Evolutionary conservation across 768 basidiomycete genomes (phyloP).

Genomic region (Termitomyces eurrhizus): DNA sequence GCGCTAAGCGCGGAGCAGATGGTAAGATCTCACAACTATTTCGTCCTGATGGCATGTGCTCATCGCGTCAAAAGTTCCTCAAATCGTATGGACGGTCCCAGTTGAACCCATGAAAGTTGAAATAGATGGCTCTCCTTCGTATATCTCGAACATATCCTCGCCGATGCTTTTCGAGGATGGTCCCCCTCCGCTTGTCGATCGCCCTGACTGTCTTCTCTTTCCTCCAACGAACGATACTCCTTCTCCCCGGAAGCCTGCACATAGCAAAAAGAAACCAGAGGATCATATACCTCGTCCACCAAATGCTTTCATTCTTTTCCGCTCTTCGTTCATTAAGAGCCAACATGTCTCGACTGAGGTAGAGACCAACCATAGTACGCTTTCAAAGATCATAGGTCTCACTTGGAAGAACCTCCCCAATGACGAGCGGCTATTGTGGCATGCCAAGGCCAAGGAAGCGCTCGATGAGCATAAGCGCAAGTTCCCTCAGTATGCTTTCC

Average conservation of each 20-base stretch:
- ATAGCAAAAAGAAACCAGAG: slow-evolving; percentile 67
- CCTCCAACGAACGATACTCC: slow-evolving; percentile 39
- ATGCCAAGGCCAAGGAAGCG: slow-evolving; percentile 67
- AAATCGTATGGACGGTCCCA: slow-evolving; percentile 43
- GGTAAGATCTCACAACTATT: slow-evolving; percentile 26
- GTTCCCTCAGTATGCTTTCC: slow-evolving; percentile 75
- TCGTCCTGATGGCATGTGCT: slow-evolving; percentile 5
- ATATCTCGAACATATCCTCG: slow-evolving; percentile 50
- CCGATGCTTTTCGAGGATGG: slow-evolving; percentile 53
- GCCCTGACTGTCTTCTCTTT: slow-evolving; percentile 51
- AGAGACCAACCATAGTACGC: slow-evolving; percentile 79
- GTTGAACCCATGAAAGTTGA: slow-evolving; percentile 30
- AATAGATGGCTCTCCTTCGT: slow-evolving; percentile 38
- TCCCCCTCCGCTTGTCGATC: slow-evolving; percentile 34
- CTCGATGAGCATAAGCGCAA: slow-evolving; percentile 71
- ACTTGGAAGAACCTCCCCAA: slow-evolving; percentile 79
- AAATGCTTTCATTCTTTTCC: slow-evolving; percentile 86
- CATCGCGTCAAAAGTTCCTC: slow-evolving; percentile 27
- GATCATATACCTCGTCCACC: slow-evolving; percentile 82
- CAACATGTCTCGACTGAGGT: slow-evolving; percentile 74
- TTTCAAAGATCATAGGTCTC: slow-evolving; percentile 81
- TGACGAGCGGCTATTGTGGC: slow-evolving; percentile 76
- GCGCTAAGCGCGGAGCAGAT: slow-evolving; percentile 26
- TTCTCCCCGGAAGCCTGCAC: slow-evolving; percentile 43
- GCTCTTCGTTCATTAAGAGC: slow-evolving; percentile 76